Conservation (phyloP, 257 asterid genomes). For the Lycium ferocissimum region DNA sequence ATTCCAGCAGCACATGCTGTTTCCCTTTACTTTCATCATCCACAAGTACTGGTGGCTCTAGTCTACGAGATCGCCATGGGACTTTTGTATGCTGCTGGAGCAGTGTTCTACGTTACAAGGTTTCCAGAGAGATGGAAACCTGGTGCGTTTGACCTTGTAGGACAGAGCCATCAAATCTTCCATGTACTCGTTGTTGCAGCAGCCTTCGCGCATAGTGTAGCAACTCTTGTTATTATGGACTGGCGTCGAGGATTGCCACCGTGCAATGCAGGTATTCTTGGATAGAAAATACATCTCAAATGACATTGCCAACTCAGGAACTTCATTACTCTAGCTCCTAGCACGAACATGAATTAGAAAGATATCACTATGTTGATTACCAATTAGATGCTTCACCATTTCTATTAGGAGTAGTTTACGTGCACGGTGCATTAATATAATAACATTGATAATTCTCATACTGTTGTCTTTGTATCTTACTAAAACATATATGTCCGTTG, state of each 20-base stretch:
- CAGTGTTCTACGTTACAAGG: slow-evolving; percentile 69
- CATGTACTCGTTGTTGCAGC: slow-evolving; percentile 83
- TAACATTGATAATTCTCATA: not conserved
- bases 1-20: slow-evolving; percentile 86
- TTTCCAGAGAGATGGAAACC: slow-evolving; percentile 93
- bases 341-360: not conserved
- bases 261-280: slow-evolving; percentile 31
- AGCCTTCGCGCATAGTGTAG: slow-evolving; percentile 72
- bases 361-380: not conserved
- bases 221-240: slow-evolving; percentile 77
- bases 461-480: not conserved
- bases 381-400: not conserved
- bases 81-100: slow-evolving; percentile 72
- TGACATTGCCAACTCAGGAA: slow-evolving; percentile 1
- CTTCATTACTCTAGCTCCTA: not conserved
- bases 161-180: slow-evolving; percentile 96
- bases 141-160: slow-evolving; percentile 81
- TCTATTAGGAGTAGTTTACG: not conserved
- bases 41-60: slow-evolving; percentile 57
- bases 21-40: slow-evolving; percentile 57
- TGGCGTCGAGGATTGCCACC: slow-evolving; percentile 63
- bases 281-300: slow-evolving; percentile 20
- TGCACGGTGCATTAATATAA: not conserved
- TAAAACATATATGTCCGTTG: slow-evolving; percentile 5
- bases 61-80: slow-evolving; percentile 85